Percentiles rank a stretch among this genome's conserved stretches.
These are phyloP conservation scores for Penicillium sp. DNA, from an alignment of 2,329 filamentous ascomycete species.

Conservation along the genomic window DNA sequence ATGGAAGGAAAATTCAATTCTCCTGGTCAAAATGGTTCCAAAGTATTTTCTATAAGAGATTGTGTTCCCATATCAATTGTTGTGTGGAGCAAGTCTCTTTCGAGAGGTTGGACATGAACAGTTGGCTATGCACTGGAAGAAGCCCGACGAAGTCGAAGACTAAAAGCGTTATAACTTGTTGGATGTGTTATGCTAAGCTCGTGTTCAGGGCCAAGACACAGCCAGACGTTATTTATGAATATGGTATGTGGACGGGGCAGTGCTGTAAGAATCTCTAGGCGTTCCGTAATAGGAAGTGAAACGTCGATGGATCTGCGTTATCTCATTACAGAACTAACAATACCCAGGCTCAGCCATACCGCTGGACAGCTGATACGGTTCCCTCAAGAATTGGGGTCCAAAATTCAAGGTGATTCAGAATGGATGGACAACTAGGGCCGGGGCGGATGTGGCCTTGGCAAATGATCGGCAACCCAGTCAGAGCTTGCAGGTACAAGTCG, in stretches of 20 bases:
- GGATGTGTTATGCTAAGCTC: conserved; percentile 3
- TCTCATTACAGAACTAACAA: conserved; percentile 3
- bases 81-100: conserved; percentile 1
- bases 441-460: conserved; percentile 8
- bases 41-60: conserved; percentile 3
- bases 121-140: background rate
- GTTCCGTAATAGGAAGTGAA: conserved; percentile 14
- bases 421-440: background rate
- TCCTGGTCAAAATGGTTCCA: conserved; percentile 12
- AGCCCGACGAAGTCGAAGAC: background rate
- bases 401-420: conserved; percentile 18
- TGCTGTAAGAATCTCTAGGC: conserved; percentile 17
- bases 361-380: background rate
- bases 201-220: background rate
- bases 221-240: background rate
- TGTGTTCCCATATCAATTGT: conserved; percentile 14
- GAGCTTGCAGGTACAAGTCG: background rate
- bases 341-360: conserved; percentile 2
- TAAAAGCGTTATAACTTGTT: conserved; percentile 9
- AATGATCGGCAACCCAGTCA: conserved; percentile 7
- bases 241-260: conserved; percentile 14
- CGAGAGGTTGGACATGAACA: background rate
- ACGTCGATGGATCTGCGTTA: conserved; percentile 17
- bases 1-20: background rate
- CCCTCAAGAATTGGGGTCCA: background rate